Conservation (phyloP, 495 filamentous ascomycete genomes). For the Penicillium argentinense region DNA sequence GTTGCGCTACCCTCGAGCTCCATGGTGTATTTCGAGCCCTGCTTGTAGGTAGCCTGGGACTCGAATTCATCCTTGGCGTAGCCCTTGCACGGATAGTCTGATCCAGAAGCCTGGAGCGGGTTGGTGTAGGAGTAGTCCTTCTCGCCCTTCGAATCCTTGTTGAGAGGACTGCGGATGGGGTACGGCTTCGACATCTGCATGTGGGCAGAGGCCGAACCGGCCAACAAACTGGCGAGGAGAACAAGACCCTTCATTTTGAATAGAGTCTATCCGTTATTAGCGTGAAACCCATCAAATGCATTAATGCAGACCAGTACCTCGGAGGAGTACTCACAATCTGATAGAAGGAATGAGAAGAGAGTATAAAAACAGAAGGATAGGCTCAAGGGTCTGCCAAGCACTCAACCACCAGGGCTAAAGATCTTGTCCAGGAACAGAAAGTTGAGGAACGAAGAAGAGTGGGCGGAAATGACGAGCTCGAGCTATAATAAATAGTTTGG, state of each 20-base stretch:
- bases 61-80: conserved; percentile 47
- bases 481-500: conserved; percentile 21
- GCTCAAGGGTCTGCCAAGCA: conserved; percentile 7
- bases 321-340: conserved; percentile 1
- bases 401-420: conserved; percentile 25
- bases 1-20: conserved; percentile 55
- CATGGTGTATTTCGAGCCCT: conserved; percentile 41
- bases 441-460: conserved; percentile 1
- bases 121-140: conserved; percentile 55
- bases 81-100: conserved; percentile 55
- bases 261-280: conserved; percentile 7
- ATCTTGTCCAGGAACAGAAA: conserved; percentile 3
- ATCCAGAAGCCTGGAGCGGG: conserved; percentile 41
- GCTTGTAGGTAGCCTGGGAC: conserved; percentile 45
- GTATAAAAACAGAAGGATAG: conserved; percentile 5
- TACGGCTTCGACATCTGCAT: conserved; percentile 48
- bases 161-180: conserved; percentile 49
- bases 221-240: conserved; percentile 35
- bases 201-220: conserved; percentile 40
- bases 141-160: conserved; percentile 30
- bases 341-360: background rate
- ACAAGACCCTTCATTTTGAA: conserved; percentile 42
- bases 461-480: background rate
- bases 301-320: no score
- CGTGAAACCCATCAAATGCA: background rate